Conservation (phyloP, 129 eudicot genomes). For the Apium graveolens region DNA sequence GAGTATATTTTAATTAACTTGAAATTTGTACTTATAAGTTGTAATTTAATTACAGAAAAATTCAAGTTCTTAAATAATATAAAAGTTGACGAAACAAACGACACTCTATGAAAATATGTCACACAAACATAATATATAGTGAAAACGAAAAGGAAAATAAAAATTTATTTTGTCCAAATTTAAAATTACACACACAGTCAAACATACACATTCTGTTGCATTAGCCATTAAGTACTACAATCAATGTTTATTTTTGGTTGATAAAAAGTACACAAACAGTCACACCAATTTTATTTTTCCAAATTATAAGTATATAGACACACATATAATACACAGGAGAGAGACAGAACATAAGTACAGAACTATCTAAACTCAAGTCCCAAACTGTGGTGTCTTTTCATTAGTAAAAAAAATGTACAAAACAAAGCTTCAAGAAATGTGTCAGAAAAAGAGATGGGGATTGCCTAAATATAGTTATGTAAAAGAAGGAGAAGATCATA, state of each 20-base stretch:
- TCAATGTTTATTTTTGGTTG: background rate
- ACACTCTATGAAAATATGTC: too few relatives aligned
- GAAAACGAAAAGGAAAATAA: too few relatives aligned
- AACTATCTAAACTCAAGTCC: background rate
- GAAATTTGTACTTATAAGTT: too few relatives aligned
- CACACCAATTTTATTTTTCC: background rate
- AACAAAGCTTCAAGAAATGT: slow-evolving; percentile 5
- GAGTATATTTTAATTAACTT: too few relatives aligned
- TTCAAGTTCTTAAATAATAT: too few relatives aligned
- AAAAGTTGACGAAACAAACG: too few relatives aligned
- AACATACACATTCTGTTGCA: too few relatives aligned
- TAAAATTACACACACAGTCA: too few relatives aligned
- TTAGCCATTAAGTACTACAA: too few relatives aligned
- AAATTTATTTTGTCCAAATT: too few relatives aligned
- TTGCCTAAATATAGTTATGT: background rate
- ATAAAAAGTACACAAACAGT: background rate
- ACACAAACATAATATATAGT: too few relatives aligned
- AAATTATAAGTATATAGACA: background rate
- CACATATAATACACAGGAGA: background rate
- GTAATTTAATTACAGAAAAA: too few relatives aligned
- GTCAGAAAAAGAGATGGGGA: background rate
- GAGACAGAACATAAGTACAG: background rate
- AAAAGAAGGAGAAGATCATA: slow-evolving; percentile 19
- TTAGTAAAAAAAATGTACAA: background rate
- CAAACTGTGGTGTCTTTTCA: background rate